phyloP scores from a whole-genome alignment of 208 protist species.

The Leishmania lainsoni region DNA sequence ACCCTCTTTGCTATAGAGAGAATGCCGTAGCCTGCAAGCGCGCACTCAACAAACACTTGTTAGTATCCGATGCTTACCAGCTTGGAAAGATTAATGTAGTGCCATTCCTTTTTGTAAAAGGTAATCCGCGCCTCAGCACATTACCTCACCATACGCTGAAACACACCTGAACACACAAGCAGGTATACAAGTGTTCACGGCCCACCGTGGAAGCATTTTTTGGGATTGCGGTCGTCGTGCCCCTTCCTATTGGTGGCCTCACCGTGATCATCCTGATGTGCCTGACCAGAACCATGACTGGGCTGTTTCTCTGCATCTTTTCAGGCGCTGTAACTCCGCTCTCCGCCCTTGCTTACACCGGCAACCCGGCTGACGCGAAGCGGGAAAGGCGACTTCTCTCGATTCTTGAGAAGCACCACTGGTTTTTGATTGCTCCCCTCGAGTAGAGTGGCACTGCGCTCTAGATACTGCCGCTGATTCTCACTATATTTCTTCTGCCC shows the following conservation, averaged over 20 bases:
- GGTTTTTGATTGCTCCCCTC: constrained; percentile 70
- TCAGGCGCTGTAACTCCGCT: constrained; percentile 58
- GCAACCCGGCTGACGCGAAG: constrained; percentile 39
- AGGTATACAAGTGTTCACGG: neutral
- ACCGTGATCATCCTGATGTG: constrained; percentile 57
- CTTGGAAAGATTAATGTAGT: neutral
- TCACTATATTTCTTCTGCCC: constrained; percentile 61
- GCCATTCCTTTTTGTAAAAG: neutral
- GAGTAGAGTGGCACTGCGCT: constrained; percentile 63
- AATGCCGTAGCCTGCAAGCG: neutral
- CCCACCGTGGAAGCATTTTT: constrained; percentile 35
- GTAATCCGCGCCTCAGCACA: neutral
- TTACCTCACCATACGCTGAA: constrained; percentile 1
- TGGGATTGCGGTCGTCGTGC: constrained; percentile 42
- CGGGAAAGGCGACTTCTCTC: constrained; percentile 45
- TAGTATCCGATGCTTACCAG: neutral
- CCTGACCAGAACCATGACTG: constrained; percentile 53
- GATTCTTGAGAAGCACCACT: constrained; percentile 66
- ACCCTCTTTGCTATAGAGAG: constrained; percentile 12
- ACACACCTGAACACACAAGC: neutral
- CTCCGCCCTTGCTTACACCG: constrained; percentile 28
- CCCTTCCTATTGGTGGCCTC: constrained; percentile 30
- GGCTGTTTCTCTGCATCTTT: constrained; percentile 67
- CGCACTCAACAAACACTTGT: neutral
- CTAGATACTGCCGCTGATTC: constrained; percentile 73